A percentile compares a stretch with the other conserved stretches of the same genome.
phyloP scores from a whole-genome alignment of 176 grass and related monocot species.

The Eragrostis nindensis region DNA sequence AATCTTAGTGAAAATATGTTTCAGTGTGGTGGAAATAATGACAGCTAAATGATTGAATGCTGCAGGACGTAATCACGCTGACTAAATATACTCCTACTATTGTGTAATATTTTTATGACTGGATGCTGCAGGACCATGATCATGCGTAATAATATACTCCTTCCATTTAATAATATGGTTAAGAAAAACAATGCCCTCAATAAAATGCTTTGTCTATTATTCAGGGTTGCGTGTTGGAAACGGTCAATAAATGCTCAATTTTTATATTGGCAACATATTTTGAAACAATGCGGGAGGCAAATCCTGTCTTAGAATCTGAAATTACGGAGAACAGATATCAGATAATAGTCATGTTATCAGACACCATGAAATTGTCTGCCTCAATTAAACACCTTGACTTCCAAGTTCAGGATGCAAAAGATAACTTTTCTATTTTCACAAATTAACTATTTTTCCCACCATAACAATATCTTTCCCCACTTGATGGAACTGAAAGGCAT shows the following conservation, averaged over 20 bases:
- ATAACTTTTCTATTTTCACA: too few species aligned
- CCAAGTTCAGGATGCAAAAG: slow-evolving; percentile 12
- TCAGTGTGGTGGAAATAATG: slow-evolving; percentile 22
- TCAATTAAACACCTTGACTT: slow-evolving; percentile 14
- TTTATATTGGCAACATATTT: not conserved
- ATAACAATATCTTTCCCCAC: slow-evolving; percentile 33
- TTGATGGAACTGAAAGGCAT: slow-evolving; percentile 22
- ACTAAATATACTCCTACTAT: not conserved
- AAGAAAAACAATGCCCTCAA: not conserved
- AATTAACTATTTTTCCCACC: not conserved
- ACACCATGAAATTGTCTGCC: slow-evolving; percentile 2
- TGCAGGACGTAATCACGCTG: not conserved
- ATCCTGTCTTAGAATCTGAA: slow-evolving; percentile 4
- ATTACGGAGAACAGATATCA: not conserved
- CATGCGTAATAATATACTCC: not conserved
- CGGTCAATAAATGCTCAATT: not conserved
- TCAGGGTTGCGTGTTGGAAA: not conserved
- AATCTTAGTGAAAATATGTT: too few species aligned
- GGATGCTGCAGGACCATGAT: not conserved
- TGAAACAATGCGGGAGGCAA: slow-evolving; percentile 16
- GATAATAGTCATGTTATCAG: not conserved
- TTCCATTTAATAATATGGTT: slow-evolving; percentile 22
- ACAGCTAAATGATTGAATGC: not conserved
- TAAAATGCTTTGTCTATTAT: not conserved
- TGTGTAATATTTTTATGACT: slow-evolving; percentile 8